These are phyloP conservation scores for Platismatia glauca DNA, from an alignment of 495 filamentous ascomycete species.

Conservation along the genomic window DNA sequence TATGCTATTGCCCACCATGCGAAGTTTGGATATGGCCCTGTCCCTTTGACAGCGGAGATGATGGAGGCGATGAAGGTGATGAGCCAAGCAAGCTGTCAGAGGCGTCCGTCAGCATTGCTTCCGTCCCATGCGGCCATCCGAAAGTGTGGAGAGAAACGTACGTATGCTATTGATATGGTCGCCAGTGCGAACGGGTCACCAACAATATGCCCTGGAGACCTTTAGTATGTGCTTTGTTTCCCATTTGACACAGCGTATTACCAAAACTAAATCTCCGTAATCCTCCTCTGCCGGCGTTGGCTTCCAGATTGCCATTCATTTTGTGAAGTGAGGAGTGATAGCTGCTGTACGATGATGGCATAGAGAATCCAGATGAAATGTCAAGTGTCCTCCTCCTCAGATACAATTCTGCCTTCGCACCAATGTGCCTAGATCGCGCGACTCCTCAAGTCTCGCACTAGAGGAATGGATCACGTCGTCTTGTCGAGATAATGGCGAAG, in stretches of 20 bases:
- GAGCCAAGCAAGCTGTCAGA: conserved; percentile 76
- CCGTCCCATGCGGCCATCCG: conserved; percentile 3
- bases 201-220: conserved; percentile 50
- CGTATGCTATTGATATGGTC: conserved; percentile 83
- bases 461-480: neutral
- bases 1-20: conserved; percentile 86
- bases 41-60: conserved; percentile 52
- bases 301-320: conserved; percentile 57
- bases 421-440: neutral
- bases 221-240: conserved; percentile 12
- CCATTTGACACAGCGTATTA: conserved; percentile 25
- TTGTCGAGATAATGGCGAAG: conserved; percentile 1
- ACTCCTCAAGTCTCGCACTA: neutral
- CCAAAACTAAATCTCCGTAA: conserved; percentile 60
- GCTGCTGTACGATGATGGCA: conserved; percentile 28
- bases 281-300: conserved; percentile 37
- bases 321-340: conserved; percentile 63
- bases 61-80: conserved; percentile 83
- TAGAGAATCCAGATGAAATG: conserved; percentile 18
- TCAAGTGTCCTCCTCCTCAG: conserved; percentile 1
- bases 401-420: neutral
- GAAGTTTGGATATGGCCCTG: conserved; percentile 60
- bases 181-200: conserved; percentile 95
- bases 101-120: conserved; percentile 5
- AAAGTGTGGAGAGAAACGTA: conserved; percentile 39